phyloP scores from a whole-genome alignment of 176 grass and related monocot genomes.

The Coix lacrymajobi region DNA sequence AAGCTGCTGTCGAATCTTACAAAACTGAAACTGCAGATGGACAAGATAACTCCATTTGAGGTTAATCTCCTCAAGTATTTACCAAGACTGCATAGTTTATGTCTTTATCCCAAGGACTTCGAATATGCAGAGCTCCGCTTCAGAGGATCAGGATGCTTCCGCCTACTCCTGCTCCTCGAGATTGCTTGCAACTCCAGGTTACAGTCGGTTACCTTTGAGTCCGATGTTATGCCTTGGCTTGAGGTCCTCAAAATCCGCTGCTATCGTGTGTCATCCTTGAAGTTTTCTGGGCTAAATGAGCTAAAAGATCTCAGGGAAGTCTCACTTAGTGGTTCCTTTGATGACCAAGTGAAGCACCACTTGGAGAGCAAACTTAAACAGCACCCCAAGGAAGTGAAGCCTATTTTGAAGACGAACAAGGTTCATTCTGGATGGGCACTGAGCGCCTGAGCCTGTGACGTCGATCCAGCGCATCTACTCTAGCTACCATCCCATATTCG shows the following conservation, averaged over 20 bases:
- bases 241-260: neutral
- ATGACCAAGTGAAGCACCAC: neutral
- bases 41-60: rapidly evolving
- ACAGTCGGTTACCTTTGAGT: rapidly evolving
- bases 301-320: neutral
- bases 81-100: neutral
- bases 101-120: neutral
- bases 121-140: neutral
- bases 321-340: neutral
- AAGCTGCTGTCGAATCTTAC: neutral
- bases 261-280: neutral
- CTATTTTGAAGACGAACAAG: neutral
- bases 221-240: rapidly evolving
- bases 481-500: too few relatives aligned
- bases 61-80: neutral
- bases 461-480: too few relatives aligned
- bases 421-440: neutral
- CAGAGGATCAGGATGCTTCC: rapidly evolving
- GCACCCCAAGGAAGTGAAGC: neutral
- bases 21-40: neutral
- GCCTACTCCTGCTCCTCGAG: neutral
- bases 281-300: neutral
- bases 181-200: neutral
- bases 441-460: neutral
- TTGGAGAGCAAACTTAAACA: rapidly evolving